Conservation (phyloP, 2,329 filamentous ascomycete genomes). For the Pyrenophora teres region DNA sequence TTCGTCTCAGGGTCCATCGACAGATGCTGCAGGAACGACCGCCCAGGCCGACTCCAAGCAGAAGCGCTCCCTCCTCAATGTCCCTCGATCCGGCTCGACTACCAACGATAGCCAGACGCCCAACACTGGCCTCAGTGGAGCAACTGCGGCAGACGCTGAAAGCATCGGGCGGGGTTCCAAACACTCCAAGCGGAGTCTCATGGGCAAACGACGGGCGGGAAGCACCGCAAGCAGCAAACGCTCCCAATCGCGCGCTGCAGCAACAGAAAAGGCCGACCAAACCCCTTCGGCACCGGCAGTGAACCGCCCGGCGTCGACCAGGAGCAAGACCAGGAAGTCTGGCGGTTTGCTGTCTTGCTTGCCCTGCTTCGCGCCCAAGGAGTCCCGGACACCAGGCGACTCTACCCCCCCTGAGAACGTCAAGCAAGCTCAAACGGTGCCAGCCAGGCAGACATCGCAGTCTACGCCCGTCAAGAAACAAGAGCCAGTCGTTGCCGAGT, state of each 20-base stretch:
- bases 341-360: slow-evolving; percentile 57
- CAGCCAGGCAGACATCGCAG: slow-evolving; percentile 52
- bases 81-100: slow-evolving; percentile 41
- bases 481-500: slow-evolving; percentile 48
- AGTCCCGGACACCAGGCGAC: slow-evolving; percentile 51
- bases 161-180: slow-evolving; percentile 52
- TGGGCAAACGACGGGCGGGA: slow-evolving; percentile 51
- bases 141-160: slow-evolving; percentile 52
- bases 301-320: slow-evolving; percentile 40
- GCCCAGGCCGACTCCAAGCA: slow-evolving; percentile 37
- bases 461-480: slow-evolving; percentile 58
- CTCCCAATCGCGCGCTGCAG: slow-evolving; percentile 45
- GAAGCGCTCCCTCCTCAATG: slow-evolving; percentile 45
- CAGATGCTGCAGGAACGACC: slow-evolving; percentile 13
- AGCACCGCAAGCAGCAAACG: slow-evolving; percentile 55
- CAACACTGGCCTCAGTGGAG: slow-evolving; percentile 50
- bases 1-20: slow-evolving; percentile 33
- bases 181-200: slow-evolving; percentile 52
- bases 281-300: slow-evolving; percentile 38
- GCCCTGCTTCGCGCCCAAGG: slow-evolving; percentile 70
- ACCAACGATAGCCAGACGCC: slow-evolving; percentile 40
- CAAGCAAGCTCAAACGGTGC: slow-evolving; percentile 48
- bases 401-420: slow-evolving; percentile 54
- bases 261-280: slow-evolving; percentile 49
- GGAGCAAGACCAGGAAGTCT: slow-evolving; percentile 49